Base-by-base conservation (phyloP, 2,329 filamentous ascomycete genomes). In the Trichothecium roseum region DNA sequence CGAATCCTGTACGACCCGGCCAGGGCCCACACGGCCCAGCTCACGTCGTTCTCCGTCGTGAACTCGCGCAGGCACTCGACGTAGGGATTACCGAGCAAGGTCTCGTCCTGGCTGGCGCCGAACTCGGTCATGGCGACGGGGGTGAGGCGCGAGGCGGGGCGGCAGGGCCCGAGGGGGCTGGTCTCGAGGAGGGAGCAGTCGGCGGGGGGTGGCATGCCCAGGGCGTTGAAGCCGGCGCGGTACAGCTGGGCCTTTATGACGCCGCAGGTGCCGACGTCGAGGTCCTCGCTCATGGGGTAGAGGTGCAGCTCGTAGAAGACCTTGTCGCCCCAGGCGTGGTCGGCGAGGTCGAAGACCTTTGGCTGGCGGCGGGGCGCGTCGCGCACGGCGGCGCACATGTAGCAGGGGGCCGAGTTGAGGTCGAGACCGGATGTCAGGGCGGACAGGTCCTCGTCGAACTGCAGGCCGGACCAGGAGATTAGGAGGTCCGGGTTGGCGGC, bases 381-480 rank as follows among this genome's bases (percentile, higher is more conserved):
- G 7, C 37, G 41, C 9, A 38, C 33, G 8, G 41, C 40, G 13
- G 41, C 41, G 37, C 41, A 43, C 41, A 43, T 43, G 39, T 43
- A 43, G 41, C 41, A 43, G 5, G 41, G 41, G 17, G 41, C 37
- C 13, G 34, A 29, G 24, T 34, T 30, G 16, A 43, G 39, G 41
- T 43, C 41, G 27, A 39, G 40, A 8, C 41, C 36, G 30, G 26
- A 28, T 8, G 41, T 41, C 24, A 43, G 38, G 7, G 41, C 41
- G 10, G 41, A 43, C 14, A 43, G 36, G 30, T 43, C 41, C 37
- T 43, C 36, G 51, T 74, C 70, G 54, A 60, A 75, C 46, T 65
- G 60, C 7, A 74, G 56, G 0, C 72, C 72, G 7, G 69, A 74
- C 28, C 74, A 57, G 53, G 74, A 73, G 44, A 76, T 68, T 16